These are phyloP conservation scores for Coemansia nantahalensis DNA, from an alignment of 192 early-diverging fungal species.

Conservation along the genomic window DNA sequence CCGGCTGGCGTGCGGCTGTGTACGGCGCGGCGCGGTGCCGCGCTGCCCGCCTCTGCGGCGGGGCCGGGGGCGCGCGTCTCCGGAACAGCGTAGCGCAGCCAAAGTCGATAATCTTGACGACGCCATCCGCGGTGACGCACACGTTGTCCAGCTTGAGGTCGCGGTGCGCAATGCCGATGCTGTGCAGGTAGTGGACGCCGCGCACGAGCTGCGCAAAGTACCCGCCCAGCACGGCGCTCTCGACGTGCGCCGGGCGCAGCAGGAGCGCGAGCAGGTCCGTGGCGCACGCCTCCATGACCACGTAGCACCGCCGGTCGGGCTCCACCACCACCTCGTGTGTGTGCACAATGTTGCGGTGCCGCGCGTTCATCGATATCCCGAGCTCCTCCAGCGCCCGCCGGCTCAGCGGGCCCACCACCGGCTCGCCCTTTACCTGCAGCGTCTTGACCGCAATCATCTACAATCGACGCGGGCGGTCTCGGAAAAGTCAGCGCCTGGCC, in stretches of 20 bases:
- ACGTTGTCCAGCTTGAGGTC: conserved; percentile 96
- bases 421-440: conserved; percentile 8
- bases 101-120: conserved; percentile 87
- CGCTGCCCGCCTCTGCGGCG: conserved; percentile 8
- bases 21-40: conserved; percentile 23
- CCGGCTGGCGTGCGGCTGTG: conserved; percentile 4
- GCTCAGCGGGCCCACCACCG: conserved; percentile 1
- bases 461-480: too few relatives aligned
- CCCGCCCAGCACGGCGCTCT: conserved; percentile 65
- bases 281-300: conserved; percentile 84
- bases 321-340: conserved; percentile 69
- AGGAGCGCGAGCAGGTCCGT: conserved; percentile 80
- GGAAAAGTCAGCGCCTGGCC: too few relatives aligned
- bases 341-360: conserved; percentile 68
- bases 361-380: conserved; percentile 46
- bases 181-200: conserved; percentile 79
- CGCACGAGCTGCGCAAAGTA: conserved; percentile 78
- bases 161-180: conserved; percentile 72
- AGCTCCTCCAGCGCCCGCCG: conserved; percentile 46
- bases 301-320: conserved; percentile 53
- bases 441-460: conserved; percentile 51
- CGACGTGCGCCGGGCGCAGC: conserved; percentile 48
- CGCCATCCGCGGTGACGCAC: conserved; percentile 61
- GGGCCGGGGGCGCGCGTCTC: conserved; percentile 10
- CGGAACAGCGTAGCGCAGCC: conserved; percentile 56